These are phyloP conservation scores for Apiospora sp. DNA, from an alignment of 2,329 filamentous ascomycete genomes.

Conservation along the genomic window DNA sequence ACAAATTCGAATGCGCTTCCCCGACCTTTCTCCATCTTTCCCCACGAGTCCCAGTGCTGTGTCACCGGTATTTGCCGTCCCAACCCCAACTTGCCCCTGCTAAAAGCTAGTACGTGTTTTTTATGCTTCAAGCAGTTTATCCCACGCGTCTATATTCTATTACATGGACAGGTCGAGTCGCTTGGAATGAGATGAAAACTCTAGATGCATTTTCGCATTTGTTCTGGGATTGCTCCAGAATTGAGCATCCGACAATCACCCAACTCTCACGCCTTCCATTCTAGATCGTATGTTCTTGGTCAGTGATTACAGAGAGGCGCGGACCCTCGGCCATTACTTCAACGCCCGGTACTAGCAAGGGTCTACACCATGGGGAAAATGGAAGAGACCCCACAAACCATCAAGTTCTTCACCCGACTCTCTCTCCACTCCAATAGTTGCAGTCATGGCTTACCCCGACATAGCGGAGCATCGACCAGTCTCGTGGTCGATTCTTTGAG, in stretches of 20 bases:
- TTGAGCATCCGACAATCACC: slow-evolving; percentile 7
- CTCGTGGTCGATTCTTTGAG: slow-evolving; percentile 8
- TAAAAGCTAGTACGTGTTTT: not conserved
- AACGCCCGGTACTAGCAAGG: slow-evolving; percentile 7
- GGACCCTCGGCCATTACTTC: slow-evolving; percentile 3
- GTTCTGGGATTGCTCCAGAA: not conserved
- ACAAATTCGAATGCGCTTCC: not conserved
- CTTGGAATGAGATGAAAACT: not conserved
- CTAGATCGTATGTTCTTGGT: not conserved
- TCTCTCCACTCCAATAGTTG: not conserved
- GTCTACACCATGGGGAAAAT: slow-evolving; percentile 12
- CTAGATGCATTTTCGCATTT: not conserved
- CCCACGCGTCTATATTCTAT: too few species aligned
- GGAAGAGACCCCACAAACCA: not conserved
- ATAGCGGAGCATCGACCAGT: not conserved
- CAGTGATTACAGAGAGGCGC: not conserved
- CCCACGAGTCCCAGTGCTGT: slow-evolving; percentile 6
- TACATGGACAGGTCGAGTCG: not conserved
- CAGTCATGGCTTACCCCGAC: slow-evolving; percentile 5
- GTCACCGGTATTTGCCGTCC: slow-evolving; percentile 1
- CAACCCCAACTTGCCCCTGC: not conserved
- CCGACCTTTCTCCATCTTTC: not conserved
- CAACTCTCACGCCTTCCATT: not conserved
- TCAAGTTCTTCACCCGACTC: not conserved
- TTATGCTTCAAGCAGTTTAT: not conserved